phyloP scores from a whole-genome alignment of 2,329 filamentous ascomycete species.

The Paraphoma chrysanthemicola region DNA sequence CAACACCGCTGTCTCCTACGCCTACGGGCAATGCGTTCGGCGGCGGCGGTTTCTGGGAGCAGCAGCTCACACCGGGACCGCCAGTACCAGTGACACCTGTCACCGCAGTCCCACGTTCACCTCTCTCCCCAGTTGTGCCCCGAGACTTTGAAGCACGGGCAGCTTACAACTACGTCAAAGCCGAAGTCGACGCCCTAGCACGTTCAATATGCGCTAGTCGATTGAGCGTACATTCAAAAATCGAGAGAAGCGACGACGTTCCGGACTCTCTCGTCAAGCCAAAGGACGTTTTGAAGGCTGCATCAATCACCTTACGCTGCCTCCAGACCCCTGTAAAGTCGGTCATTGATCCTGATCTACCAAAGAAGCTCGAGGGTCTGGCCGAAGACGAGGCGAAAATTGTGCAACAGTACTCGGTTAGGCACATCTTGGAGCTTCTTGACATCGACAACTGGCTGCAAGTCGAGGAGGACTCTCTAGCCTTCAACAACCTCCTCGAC shows the following conservation, averaged over 20 bases:
- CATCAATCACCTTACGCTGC: constrained; percentile 1
- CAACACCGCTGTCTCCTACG: constrained; percentile 19
- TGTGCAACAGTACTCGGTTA: constrained; percentile 8
- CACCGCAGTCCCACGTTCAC: constrained; percentile 4
- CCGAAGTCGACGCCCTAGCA: constrained; percentile 3
- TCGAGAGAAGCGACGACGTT: constrained; percentile 6
- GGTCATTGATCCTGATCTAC: not conserved
- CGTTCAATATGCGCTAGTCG: constrained; percentile 14
- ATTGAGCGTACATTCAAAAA: not conserved
- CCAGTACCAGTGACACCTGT: not conserved
- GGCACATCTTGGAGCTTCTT: not conserved
- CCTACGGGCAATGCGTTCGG: constrained; percentile 25
- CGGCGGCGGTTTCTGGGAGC: constrained; percentile 22
- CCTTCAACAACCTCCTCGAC: constrained; percentile 16
- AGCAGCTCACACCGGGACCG: constrained; percentile 11
- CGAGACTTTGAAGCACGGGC: constrained; percentile 2
- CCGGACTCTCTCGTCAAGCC: constrained; percentile 11
- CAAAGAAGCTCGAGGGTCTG: not conserved
- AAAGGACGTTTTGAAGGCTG: constrained; percentile 6
- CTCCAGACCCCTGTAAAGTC: not conserved
- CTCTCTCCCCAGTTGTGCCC: constrained; percentile 1
- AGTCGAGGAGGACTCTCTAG: constrained; percentile 3
- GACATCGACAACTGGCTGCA: constrained; percentile 15
- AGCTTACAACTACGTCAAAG: constrained; percentile 6
- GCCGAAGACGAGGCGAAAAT: constrained; percentile 8